Evolutionary conservation across 805 yeast genomes (phyloP), one percentile per base, ranked within the genome.

Genomic region (Clavispora phyllophila): DNA sequence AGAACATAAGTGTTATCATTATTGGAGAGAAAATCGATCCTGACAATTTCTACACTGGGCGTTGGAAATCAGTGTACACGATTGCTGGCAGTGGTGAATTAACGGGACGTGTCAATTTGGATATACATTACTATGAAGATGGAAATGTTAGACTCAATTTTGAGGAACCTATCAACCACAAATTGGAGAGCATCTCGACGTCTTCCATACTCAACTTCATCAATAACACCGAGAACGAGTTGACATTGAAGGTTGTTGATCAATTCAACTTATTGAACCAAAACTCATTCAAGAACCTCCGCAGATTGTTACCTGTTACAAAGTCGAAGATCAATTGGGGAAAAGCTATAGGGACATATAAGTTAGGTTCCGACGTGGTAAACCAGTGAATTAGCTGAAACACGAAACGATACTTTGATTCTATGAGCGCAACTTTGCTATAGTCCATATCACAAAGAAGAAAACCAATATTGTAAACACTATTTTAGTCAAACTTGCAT

Each of bases 311-410:
- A 49, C 99, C 99, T 7, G 82, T 91, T 17, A 91, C 96, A 17
- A 77, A 96, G 59, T 78, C 96, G 14, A 89, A 85, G 61, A 84
- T 91, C 56, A 87, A 87, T 61, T 91, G 99, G 99, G 96, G 96
- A 24, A 86, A 79, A 57, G 87, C 96, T 9, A 87, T 88, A 53
- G 95, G 95, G 14, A 86, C 82, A 59, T 90, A 90, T 66, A 79
- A 87, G 56, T 70, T 91, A 35, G 98, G 98, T 14, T 81, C 81
- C 50, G 90, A 85, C 58, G 89, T 82, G 26, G 82, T 68, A 17
- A 63, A 68, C 46, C 60, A 62, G 43, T 39, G 33, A 39, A 9
- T 6, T 29, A 5, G n/a, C n/a, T 15, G 19, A 3, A 15, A 17
- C 10, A 10, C n/a, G 4, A 5, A 26, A 5, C 5, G 14, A 14